Percentiles rank a stretch among this genome's conserved stretches.
Conservation (phyloP, 441 rosid species). For the Erodium chrysanthum region DNA sequence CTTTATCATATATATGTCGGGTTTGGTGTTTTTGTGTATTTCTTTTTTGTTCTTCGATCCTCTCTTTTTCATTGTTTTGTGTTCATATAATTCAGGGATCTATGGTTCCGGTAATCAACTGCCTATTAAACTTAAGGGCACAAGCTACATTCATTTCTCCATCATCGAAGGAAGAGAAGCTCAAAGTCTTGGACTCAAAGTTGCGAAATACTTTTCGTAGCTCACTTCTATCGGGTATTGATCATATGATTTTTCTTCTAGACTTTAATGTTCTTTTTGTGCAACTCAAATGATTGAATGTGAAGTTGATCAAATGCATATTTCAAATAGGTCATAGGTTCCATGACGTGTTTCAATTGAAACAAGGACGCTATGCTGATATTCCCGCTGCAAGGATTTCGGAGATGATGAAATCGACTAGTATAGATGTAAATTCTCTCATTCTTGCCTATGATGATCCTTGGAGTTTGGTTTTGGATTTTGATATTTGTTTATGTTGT, state of each 20-base stretch:
- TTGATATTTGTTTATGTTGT: background rate
- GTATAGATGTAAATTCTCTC: conserved; percentile 44
- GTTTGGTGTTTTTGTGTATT: background rate
- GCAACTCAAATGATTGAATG: conserved; percentile 31
- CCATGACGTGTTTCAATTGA: conserved; percentile 58
- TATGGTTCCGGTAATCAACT: conserved; percentile 62
- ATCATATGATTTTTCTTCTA: background rate
- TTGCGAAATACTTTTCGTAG: background rate
- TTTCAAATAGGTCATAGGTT: conserved; percentile 28
- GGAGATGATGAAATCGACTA: conserved; percentile 62
- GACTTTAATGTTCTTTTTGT: background rate
- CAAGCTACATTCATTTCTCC: too few species aligned
- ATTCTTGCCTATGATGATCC: background rate
- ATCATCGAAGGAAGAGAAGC: conserved; percentile 8
- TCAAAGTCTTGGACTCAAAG: background rate
- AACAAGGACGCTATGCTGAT: conserved; percentile 63
- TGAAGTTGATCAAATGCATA: background rate
- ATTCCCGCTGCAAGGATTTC: conserved; percentile 53
- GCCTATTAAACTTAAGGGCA: conserved; percentile 54
- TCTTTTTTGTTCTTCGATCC: too few species aligned
- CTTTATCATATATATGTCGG: too few species aligned
- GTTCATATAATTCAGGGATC: conserved; percentile 40
- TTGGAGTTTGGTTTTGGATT: background rate
- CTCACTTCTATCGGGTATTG: background rate
- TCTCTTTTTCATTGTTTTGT: too few species aligned